A percentile compares a stretch with the other conserved stretches of the same genome.
These are phyloP conservation scores for Asterophora lycoperdoides DNA, from an alignment of 768 basidiomycete genomes.

Conservation along the genomic window DNA sequence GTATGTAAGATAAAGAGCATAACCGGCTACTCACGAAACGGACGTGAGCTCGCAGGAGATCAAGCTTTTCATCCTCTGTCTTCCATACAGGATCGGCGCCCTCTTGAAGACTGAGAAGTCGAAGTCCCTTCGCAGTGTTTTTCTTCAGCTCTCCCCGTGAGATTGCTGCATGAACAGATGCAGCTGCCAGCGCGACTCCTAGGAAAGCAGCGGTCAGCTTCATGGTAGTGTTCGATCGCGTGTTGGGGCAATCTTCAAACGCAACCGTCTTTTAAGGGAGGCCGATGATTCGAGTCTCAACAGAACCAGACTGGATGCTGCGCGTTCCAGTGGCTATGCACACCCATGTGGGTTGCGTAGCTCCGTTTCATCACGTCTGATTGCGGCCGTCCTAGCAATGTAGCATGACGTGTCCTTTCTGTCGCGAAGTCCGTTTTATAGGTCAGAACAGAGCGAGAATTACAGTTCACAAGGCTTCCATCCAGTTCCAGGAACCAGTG, in stretches of 20 bases:
- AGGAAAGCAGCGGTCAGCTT: constrained; percentile 1
- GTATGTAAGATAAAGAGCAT: not conserved
- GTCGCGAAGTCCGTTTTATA: not conserved
- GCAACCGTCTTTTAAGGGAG: not conserved
- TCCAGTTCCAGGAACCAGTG: no score
- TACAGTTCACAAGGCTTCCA: no score
- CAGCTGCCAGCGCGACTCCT: constrained; percentile 2
- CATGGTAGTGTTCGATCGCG: not conserved
- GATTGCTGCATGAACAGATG: constrained; percentile 12
- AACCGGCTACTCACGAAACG: constrained; percentile 1
- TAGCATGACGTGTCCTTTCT: no score
- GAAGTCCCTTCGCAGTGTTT: constrained; percentile 16
- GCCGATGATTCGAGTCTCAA: not conserved
- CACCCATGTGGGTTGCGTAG: not conserved
- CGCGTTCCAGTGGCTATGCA: not conserved
- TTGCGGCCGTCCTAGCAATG: not conserved
- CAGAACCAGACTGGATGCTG: not conserved
- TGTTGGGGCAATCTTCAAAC: not conserved
- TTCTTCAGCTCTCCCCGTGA: constrained; percentile 18
- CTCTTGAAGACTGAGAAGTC: constrained; percentile 8
- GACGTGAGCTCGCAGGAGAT: constrained; percentile 1
- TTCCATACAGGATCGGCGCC: constrained; percentile 13
- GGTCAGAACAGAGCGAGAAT: no score
- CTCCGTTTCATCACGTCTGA: not conserved
- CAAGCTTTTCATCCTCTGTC: constrained; percentile 11